Conservation (phyloP, 108 stramenopile genomes). For the Cyclostephanos invisitatus region DNA sequence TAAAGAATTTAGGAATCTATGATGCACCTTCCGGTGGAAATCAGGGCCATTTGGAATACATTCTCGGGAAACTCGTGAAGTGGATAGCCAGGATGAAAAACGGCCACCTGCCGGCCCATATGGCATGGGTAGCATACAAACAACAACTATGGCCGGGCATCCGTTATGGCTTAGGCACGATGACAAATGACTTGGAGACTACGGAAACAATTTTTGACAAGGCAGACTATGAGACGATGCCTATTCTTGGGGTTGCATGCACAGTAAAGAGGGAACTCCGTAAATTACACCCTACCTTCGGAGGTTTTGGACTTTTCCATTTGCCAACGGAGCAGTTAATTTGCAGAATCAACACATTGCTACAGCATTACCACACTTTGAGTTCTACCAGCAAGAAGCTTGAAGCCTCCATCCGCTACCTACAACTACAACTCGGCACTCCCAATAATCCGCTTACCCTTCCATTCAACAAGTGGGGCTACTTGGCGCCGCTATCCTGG, state of each 20-base stretch:
- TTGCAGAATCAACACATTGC: too few species aligned
- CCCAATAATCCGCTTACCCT: too few species aligned
- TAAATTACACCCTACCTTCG: background rate
- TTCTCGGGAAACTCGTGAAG: background rate
- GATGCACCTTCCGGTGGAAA: slow-evolving; percentile 3
- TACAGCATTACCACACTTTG: too few species aligned
- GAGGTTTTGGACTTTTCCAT: background rate
- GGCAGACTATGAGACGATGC: background rate
- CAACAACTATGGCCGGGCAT: slow-evolving; percentile 25
- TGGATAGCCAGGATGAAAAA: slow-evolving; percentile 8
- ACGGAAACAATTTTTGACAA: background rate
- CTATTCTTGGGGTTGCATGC: background rate
- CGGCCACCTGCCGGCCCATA: slow-evolving; percentile 10
- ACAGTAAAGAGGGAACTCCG: slow-evolving; percentile 13
- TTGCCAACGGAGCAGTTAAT: too few species aligned
- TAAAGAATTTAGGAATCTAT: slow-evolving; percentile 10
- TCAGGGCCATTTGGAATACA: background rate
- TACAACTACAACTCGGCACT: too few species aligned
- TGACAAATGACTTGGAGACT: background rate
- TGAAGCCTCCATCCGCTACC: too few species aligned
- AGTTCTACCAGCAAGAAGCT: too few species aligned
- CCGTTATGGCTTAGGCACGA: slow-evolving; percentile 19
- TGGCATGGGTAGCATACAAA: slow-evolving; percentile 22
- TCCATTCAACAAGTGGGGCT: too few species aligned
- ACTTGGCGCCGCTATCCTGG: too few species aligned